Evolutionary conservation across 164 flowering plant species (phyloP).

Genomic region (Litsea cubeba): DNA sequence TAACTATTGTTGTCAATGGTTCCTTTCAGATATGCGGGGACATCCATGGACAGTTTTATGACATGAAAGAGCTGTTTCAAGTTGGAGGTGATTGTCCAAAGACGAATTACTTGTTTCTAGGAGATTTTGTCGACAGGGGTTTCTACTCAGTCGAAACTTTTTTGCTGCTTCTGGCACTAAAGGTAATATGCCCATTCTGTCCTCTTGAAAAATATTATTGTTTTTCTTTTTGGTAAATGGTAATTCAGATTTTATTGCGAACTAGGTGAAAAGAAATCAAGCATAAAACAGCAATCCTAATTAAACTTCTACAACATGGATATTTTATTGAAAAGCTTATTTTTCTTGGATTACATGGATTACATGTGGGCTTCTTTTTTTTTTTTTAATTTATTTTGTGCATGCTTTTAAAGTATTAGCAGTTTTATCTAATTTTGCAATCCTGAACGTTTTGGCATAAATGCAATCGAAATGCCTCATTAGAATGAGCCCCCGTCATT

Average conservation of each 20-base stretch:
- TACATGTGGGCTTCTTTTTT: background rate
- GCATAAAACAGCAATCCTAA: no score
- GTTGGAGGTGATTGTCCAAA: slow-evolving; percentile 99
- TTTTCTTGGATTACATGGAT: no score
- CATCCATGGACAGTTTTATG: slow-evolving; percentile 98
- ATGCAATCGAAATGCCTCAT: background rate
- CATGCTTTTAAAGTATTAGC: background rate
- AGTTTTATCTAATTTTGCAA: no score
- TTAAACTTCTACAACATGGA: no score
- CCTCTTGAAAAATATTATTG: background rate
- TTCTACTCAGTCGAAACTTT: slow-evolving; percentile 97
- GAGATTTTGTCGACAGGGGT: slow-evolving; percentile 98
- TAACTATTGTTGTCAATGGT: background rate
- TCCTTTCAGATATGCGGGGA: slow-evolving; percentile 87
- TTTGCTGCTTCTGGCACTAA: slow-evolving; percentile 84
- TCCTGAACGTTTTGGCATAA: background rate
- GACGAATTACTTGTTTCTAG: slow-evolving; percentile 95
- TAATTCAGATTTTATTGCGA: background rate
- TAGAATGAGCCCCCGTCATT: background rate
- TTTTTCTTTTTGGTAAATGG: background rate
- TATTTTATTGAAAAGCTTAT: no score
- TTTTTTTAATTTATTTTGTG: background rate
- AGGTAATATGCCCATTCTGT: slow-evolving; percentile 41
- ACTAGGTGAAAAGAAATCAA: no score
- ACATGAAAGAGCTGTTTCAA: slow-evolving; percentile 98